Percentiles rank a stretch among this genome's conserved stretches.
These are phyloP conservation scores for Acephala macrosclerotiorum DNA, from an alignment of 2,329 filamentous ascomycete genomes.

Conservation along the genomic window DNA sequence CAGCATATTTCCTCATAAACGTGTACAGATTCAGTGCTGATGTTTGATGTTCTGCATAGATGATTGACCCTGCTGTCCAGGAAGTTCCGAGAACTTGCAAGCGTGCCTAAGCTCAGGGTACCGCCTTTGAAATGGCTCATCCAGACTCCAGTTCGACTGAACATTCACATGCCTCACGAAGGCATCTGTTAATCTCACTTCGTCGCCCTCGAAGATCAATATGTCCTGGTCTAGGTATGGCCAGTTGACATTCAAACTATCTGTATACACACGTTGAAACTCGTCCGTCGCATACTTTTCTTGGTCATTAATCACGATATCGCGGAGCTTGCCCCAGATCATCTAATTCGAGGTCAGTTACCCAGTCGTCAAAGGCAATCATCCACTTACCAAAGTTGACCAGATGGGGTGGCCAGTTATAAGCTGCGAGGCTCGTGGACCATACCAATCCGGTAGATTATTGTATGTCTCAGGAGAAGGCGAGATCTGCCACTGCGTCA, in stretches of 20 bases:
- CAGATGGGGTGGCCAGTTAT: slow-evolving; percentile 46
- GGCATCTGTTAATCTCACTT: slow-evolving; percentile 30
- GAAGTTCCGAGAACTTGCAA: slow-evolving; percentile 28
- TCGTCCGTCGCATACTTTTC: slow-evolving; percentile 48
- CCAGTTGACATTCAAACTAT: slow-evolving; percentile 48
- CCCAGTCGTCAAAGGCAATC: slow-evolving; percentile 32
- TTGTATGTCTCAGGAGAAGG: slow-evolving; percentile 32
- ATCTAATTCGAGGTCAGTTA: slow-evolving; percentile 45
- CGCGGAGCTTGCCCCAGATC: slow-evolving; percentile 46
- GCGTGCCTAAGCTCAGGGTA: slow-evolving; percentile 38
- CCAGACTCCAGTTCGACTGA: slow-evolving; percentile 39
- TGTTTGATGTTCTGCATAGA: slow-evolving; percentile 14
- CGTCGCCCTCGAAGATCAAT: slow-evolving; percentile 33
- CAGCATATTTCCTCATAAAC: not conserved
- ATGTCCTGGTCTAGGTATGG: slow-evolving; percentile 36
- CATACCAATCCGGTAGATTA: slow-evolving; percentile 36
- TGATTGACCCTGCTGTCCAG: not conserved
- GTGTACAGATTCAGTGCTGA: not conserved
- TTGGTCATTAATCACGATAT: slow-evolving; percentile 47
- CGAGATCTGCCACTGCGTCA: slow-evolving; percentile 39
- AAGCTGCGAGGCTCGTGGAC: slow-evolving; percentile 38
- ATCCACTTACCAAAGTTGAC: slow-evolving; percentile 27
- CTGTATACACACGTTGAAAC: slow-evolving; percentile 47
- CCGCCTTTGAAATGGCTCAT: slow-evolving; percentile 34
- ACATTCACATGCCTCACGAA: slow-evolving; percentile 35